Percentiles rank a stretch among this genome's conserved stretches.
These are phyloP conservation scores for Lathyrus aphaca DNA, from an alignment of 306 rosid genomes.

Conservation along the genomic window DNA sequence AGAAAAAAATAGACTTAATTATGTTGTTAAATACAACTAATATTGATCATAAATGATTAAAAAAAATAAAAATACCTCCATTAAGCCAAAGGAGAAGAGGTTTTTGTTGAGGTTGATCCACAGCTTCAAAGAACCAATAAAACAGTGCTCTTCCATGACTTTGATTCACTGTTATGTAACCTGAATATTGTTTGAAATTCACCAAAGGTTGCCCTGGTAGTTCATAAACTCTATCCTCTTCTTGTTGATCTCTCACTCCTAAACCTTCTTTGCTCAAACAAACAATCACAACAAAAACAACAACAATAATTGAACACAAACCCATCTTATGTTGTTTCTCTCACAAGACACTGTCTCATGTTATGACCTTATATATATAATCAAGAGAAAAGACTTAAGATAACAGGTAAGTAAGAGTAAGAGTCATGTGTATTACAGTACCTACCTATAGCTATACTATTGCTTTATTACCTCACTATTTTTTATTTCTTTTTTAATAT, in stretches of 20 bases:
- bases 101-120: conserved; percentile 44
- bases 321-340: conserved; percentile 32
- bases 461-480: conserved; percentile 19
- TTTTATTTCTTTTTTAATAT: no score
- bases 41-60: no score
- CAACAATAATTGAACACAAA: conserved; percentile 13
- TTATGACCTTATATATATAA: conserved; percentile 41
- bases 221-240: conserved; percentile 55
- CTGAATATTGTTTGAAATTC: conserved; percentile 74
- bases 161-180: conserved; percentile 71
- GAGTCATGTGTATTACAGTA: conserved; percentile 11
- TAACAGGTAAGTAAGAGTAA: no score
- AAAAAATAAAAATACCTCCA: conserved; percentile 59
- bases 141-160: conserved; percentile 82
- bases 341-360: conserved; percentile 10
- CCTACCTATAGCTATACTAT: conserved; percentile 2
- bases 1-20: no score
- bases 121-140: conserved; percentile 83
- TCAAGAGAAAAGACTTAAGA: conserved; percentile 23
- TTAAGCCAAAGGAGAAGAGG: conserved; percentile 87
- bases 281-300: conserved; percentile 34
- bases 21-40: no score
- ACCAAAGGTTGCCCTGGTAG: conserved; percentile 78
- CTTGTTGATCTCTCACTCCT: conserved; percentile 45
- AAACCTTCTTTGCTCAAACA: conserved; percentile 9